Evolutionary conservation across 352 stramenopile species (phyloP).

Genomic region (Phytopythium chamaehyphon): DNA sequence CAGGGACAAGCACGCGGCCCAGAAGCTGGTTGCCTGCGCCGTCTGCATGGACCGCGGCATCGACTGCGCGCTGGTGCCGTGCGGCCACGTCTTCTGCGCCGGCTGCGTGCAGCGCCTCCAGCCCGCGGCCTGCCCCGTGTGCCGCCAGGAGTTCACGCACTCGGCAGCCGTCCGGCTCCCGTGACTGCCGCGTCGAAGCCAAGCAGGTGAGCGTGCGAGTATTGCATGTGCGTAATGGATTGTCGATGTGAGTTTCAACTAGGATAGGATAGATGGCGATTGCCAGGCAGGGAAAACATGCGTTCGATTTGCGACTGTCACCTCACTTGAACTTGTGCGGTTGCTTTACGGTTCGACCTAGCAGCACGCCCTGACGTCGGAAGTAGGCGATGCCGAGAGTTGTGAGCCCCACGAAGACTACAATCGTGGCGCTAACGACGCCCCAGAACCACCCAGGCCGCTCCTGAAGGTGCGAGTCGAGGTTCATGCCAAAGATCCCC

Average conservation of each 20-base stretch:
- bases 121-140: constrained; percentile 36
- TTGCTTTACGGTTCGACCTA: not conserved
- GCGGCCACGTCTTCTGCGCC: constrained; percentile 57
- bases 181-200: constrained; percentile 5
- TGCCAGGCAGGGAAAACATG: too few species aligned
- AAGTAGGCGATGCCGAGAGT: constrained; percentile 52
- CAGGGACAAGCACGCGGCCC: constrained; percentile 43
- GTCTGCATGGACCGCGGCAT: constrained; percentile 52
- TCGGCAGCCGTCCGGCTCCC: constrained; percentile 37
- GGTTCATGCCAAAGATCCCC: constrained; percentile 75
- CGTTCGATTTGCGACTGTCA: not conserved
- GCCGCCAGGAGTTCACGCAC: constrained; percentile 28
- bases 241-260: not conserved
- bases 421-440: constrained; percentile 37
- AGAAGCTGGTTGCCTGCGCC: constrained; percentile 47
- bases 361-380: constrained; percentile 50
- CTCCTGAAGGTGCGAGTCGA: constrained; percentile 43
- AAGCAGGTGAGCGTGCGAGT: not conserved
- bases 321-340: not conserved
- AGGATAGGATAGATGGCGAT: too few species aligned
- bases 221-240: not conserved
- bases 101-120: constrained; percentile 39
- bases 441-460: constrained; percentile 53
- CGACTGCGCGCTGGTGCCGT: constrained; percentile 50
- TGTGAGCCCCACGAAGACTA: constrained; percentile 43